Evolutionary conservation across 176 grass and related monocot genomes (phyloP), one percentile per base, ranked within the genome.

Genomic region (Dactylis glomerata): DNA sequence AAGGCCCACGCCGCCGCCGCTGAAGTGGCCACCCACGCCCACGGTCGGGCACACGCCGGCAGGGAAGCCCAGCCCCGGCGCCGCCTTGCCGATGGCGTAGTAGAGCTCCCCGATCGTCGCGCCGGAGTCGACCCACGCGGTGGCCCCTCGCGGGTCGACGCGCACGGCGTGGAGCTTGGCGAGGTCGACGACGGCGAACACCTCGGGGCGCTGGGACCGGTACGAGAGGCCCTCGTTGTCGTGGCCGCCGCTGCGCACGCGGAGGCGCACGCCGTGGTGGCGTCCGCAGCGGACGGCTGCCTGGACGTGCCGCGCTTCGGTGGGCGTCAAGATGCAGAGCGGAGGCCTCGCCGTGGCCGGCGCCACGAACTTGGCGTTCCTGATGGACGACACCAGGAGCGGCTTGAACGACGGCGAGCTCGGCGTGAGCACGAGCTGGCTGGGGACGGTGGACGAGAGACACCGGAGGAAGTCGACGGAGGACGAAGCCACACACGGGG

Each of bases 151-250:
- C 31, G 63, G 31, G 63, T 66, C 63, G 7, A 36, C 63, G 63
- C 17, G 63, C 63, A 66, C 63, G 17, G 26, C 70, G 0, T 73
- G 5, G 24, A 73, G 70, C 7, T 73, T 20, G 41, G 7, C 70
- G 24, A 73, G 70, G 42, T 73, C 70, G 70, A 73, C 16, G 8
- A 73, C 70, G 24, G 42, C 70, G 70, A 73, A 73, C 8, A 2
- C 42, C 42, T 73, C 42, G 2, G 36, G 30, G 26, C 55, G 5
- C 34, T 72, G 72, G 14, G 91, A 86, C 1, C 79, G 19, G 85
- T 82, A 90, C 2, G 94, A 97, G 3, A 97, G 87, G 28, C 94
- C 93, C 67, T 96, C 91, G 67, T 91, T 91, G n/a, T n/a, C n/a
- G n/a, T n/a, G n/a, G n/a, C n/a, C n/a, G n/a, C n/a, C n/a, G n/a